Base-by-base conservation (phyloP, 345 rosid genomes). In the Bruguiera sexangula region DNA sequence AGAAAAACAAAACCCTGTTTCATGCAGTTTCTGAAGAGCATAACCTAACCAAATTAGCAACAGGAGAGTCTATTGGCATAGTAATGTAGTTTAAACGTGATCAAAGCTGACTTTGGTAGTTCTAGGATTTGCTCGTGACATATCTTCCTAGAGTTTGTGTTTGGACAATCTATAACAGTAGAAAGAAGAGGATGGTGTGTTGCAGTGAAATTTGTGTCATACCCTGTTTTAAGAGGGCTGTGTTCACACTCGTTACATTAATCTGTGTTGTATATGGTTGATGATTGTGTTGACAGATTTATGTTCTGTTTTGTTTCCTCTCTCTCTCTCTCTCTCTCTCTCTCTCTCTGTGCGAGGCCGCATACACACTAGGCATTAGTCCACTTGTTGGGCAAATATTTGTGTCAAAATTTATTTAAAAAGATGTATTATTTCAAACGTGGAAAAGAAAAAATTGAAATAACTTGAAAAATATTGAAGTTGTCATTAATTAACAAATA, bases 1-100 rank as follows among this genome's bases (percentile, higher is more conserved):
- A 1, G 3, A 30, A 30, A 30, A 3, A 30, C 32, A 30, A 30
- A 39, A 7, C 76, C 60, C 65, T 34, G 58, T 59, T 24, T 50
- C 19, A 30, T 24, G 11, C 60, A 6, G 29, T 1, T 48, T 61
- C 54, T 11, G 8, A 54, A 51, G 63, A 34, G 68, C 68, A 67
- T 73, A 74, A 60, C 65, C 73, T 63, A 74, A 74, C 76, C 63
- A 63, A 43, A 62, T 43, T 68, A 68, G 77, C 60, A 62, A 54
- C 72, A 73, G 72, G 34, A 55, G 57, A 52, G 48, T 30, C 48
- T 62, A 20, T 30, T 68, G 63, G 24, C 63, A 67, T 60, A 66
- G 61, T 62, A 5, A 56, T 55, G 69, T 68, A 74, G 77, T 55
- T 31, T 62, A 50, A 60, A 34, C 55, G 51, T 62, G 30, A 63